These are phyloP conservation scores for Dipodascopsis uninucleata DNA, from an alignment of 805 yeast species.

Conservation along the genomic window DNA sequence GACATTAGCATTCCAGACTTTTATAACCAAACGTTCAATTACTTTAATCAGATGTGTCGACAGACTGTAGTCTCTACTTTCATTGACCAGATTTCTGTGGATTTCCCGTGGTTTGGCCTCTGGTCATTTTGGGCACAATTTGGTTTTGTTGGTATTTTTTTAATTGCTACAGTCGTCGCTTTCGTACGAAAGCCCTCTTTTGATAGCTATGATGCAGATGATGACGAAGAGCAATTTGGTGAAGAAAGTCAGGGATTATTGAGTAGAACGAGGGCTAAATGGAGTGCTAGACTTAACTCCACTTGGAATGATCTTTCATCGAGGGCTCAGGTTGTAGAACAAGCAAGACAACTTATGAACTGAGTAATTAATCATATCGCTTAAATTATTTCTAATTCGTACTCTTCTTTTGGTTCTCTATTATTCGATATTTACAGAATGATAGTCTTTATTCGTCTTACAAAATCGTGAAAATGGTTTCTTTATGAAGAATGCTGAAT, in stretches of 20 bases:
- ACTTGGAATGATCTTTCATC: constrained; percentile 27
- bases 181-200: constrained; percentile 19
- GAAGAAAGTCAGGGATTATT: constrained; percentile 22
- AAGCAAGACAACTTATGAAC: constrained; percentile 14
- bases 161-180: constrained; percentile 21
- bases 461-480: neutral
- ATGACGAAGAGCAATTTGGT: constrained; percentile 17
- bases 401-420: neutral
- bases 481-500: neutral
- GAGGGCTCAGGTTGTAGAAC: constrained; percentile 22
- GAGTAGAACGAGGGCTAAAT: constrained; percentile 22
- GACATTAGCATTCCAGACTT: neutral
- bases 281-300: constrained; percentile 16
- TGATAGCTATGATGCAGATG: constrained; percentile 25
- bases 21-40: constrained; percentile 15
- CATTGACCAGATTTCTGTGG: constrained; percentile 25
- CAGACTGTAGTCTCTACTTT: constrained; percentile 27
- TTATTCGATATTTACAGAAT: neutral
- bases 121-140: constrained; percentile 28
- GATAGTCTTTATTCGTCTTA: neutral
- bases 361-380: neutral
- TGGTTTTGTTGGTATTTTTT: constrained; percentile 24
- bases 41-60: constrained; percentile 23
- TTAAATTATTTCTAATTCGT: neutral
- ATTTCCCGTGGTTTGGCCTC: constrained; percentile 28